Conservation (phyloP, 495 filamentous ascomycete species). For the Jackrogersella minutella region DNA sequence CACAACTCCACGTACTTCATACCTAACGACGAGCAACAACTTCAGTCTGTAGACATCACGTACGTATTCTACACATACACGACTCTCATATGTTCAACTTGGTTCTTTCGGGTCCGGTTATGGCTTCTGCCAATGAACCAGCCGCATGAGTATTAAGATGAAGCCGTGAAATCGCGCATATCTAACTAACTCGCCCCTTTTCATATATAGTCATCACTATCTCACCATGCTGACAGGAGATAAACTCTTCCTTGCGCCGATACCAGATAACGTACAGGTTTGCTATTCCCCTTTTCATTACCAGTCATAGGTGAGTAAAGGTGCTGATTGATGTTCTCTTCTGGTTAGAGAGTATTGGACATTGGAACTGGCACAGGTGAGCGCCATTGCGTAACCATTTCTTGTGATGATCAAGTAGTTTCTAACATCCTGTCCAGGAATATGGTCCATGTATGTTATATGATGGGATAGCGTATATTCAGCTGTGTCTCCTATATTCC, state of each 20-base stretch:
- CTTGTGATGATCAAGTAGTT: constrained; percentile 10
- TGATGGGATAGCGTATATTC: not conserved
- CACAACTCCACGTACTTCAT: constrained; percentile 39
- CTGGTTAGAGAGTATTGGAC: constrained; percentile 58
- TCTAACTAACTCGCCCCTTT: constrained; percentile 4
- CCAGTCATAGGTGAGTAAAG: not conserved
- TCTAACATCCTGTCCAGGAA: constrained; percentile 38
- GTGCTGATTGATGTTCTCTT: constrained; percentile 2
- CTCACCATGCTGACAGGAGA: constrained; percentile 48
- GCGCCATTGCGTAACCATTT: constrained; percentile 48
- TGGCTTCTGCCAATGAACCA: no score
- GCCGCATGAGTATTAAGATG: not conserved
- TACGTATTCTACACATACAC: constrained; percentile 3
- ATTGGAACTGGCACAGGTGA: constrained; percentile 65
- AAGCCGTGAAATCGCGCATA: not conserved
- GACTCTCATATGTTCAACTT: not conserved
- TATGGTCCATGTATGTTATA: constrained; percentile 51
- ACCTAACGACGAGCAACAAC: constrained; percentile 47
- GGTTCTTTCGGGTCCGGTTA: not conserved
- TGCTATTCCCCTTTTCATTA: not conserved
- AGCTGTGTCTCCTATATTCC: not conserved
- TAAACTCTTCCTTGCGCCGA: constrained; percentile 65
- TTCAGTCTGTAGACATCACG: constrained; percentile 48
- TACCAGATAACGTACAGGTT: constrained; percentile 45
- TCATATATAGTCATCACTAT: constrained; percentile 44